Conservation (phyloP, 768 basidiomycete genomes). For the Suillus subalutaceus region DNA sequence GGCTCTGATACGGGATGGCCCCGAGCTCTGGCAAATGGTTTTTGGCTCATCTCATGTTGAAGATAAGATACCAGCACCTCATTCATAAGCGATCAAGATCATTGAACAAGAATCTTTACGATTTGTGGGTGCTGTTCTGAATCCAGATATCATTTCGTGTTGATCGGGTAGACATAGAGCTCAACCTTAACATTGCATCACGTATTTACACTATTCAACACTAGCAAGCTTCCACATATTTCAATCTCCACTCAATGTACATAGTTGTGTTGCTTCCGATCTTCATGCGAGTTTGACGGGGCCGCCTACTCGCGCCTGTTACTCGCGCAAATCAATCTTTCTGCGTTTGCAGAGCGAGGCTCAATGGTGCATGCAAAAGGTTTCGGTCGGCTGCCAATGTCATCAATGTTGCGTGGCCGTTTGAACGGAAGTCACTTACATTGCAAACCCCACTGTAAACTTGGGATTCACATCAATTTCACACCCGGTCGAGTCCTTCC, state of each 20-base stretch:
- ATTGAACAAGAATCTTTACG: neutral
- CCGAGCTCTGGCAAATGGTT: constrained; percentile 68
- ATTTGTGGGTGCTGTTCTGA: neutral
- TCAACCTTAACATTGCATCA: neutral
- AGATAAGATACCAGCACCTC: constrained; percentile 6
- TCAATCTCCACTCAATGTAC: constrained; percentile 9
- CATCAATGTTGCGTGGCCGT: neutral
- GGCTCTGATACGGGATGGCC: constrained; percentile 79
- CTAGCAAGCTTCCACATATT: neutral
- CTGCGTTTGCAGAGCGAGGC: constrained; percentile 17
- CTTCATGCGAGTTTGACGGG: neutral
- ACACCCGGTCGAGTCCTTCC: constrained; percentile 31
- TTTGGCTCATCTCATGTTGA: constrained; percentile 24
- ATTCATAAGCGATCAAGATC: neutral
- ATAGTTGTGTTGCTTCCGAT: neutral
- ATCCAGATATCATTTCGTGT: neutral
- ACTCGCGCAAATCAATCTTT: constrained; percentile 21
- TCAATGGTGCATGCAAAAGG: constrained; percentile 28
- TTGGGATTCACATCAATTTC: constrained; percentile 28
- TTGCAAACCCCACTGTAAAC: constrained; percentile 26
- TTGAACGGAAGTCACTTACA: constrained; percentile 16
- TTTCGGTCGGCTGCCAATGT: constrained; percentile 23
- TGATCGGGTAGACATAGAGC: neutral
- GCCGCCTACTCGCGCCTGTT: neutral
- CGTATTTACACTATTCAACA: neutral